A percentile compares a stretch with the other conserved stretches of the same genome.
These are phyloP conservation scores for Xenoacremonium recifei DNA, from an alignment of 2,329 filamentous ascomycete species.

Conservation along the genomic window DNA sequence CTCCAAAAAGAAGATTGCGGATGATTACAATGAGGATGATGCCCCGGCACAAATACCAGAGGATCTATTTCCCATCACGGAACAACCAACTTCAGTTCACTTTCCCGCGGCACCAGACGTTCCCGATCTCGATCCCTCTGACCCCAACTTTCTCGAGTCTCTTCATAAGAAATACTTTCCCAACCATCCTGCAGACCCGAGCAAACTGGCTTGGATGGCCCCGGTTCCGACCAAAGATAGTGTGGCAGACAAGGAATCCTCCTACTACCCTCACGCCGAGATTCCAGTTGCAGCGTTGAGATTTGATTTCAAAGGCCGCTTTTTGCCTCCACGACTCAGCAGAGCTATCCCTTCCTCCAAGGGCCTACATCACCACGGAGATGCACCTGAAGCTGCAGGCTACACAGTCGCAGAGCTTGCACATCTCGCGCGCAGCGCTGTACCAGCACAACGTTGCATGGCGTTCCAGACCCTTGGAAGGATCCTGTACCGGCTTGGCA, in stretches of 20 bases:
- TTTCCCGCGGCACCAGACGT: slow-evolving; percentile 55
- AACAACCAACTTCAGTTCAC: slow-evolving; percentile 50
- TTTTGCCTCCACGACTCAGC: slow-evolving; percentile 75
- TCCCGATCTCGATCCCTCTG: slow-evolving; percentile 78
- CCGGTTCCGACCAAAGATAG: slow-evolving; percentile 65
- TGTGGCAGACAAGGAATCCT: slow-evolving; percentile 64
- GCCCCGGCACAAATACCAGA: slow-evolving; percentile 39
- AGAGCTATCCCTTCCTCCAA: slow-evolving; percentile 71
- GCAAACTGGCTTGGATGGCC: slow-evolving; percentile 87
- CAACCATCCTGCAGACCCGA: slow-evolving; percentile 77
- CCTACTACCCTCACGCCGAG: slow-evolving; percentile 77
- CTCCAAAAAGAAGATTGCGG: slow-evolving; percentile 26
- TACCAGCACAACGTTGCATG: slow-evolving; percentile 84
- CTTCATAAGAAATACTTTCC: slow-evolving; percentile 95
- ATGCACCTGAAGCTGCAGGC: slow-evolving; percentile 88
- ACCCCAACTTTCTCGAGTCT: slow-evolving; percentile 78
- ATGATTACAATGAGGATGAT: slow-evolving; percentile 41
- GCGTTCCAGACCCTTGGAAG: slow-evolving; percentile 89
- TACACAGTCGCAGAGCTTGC: slow-evolving; percentile 90
- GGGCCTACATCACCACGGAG: slow-evolving; percentile 90
- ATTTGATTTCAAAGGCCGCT: slow-evolving; percentile 80
- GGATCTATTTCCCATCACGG: slow-evolving; percentile 42
- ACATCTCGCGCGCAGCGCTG: slow-evolving; percentile 74
- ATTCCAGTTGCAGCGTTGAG: slow-evolving; percentile 77
- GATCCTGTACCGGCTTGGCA: slow-evolving; percentile 78